Conservation (phyloP, 2,329 filamentous ascomycete genomes). For the Plectosphaerella plurivora region DNA sequence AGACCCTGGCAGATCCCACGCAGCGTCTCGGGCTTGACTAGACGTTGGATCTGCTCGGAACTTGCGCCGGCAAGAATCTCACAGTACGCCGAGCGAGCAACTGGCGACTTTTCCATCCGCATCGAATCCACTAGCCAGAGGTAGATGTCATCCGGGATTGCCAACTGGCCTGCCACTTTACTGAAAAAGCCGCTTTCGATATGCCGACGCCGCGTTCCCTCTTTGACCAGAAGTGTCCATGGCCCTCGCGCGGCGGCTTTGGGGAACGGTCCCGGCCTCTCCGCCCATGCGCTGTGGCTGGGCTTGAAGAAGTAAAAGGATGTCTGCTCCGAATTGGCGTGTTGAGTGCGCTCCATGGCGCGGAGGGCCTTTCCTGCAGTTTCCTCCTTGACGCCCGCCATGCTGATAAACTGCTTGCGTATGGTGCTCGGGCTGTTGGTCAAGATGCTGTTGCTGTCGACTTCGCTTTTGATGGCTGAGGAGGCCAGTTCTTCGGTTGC, state of each 20-base stretch:
- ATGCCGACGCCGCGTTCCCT: slow-evolving; percentile 48
- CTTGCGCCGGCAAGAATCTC: slow-evolving; percentile 42
- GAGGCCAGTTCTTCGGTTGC: slow-evolving; percentile 25
- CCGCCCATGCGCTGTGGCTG: slow-evolving; percentile 19
- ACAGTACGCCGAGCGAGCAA: slow-evolving; percentile 57
- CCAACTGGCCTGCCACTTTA: slow-evolving; percentile 31
- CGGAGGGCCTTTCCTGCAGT: slow-evolving; percentile 38
- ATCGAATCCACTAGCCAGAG: slow-evolving; percentile 62
- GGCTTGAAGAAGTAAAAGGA: slow-evolving; percentile 48
- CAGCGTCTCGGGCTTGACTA: slow-evolving; percentile 41
- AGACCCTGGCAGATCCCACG: slow-evolving; percentile 52
- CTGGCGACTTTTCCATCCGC: slow-evolving; percentile 47
- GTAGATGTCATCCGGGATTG: slow-evolving; percentile 61
- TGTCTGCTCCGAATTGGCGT: slow-evolving; percentile 24
- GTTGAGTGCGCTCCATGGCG: slow-evolving; percentile 47
- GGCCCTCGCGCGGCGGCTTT: slow-evolving; percentile 28
- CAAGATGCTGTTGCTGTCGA: slow-evolving; percentile 2
- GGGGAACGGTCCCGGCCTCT: slow-evolving; percentile 27
- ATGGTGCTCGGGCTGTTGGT: slow-evolving; percentile 6
- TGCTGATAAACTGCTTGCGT: slow-evolving; percentile 11
- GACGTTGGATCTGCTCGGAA: slow-evolving; percentile 33
- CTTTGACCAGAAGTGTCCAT: slow-evolving; percentile 46
- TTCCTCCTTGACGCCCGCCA: slow-evolving; percentile 23
- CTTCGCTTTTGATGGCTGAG: slow-evolving; percentile 15
- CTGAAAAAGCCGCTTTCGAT: slow-evolving; percentile 60